phyloP scores from a whole-genome alignment of 2,329 filamentous ascomycete genomes.

The Coniella lustricola region DNA sequence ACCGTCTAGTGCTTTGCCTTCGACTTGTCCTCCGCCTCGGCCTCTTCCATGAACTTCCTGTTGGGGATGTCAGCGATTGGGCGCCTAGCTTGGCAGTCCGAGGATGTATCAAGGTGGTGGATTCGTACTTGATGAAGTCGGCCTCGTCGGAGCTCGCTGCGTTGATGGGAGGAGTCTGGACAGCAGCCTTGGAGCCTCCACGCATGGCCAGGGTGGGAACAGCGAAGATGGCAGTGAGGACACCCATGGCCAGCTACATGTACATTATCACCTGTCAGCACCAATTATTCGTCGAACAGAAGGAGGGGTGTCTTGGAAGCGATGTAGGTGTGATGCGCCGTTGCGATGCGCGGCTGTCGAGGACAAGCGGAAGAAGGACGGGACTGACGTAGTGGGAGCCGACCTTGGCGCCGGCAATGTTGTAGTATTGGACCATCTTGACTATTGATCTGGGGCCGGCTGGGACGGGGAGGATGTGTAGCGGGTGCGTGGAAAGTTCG shows the following conservation, averaged over 20 bases:
- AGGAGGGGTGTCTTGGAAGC: not conserved
- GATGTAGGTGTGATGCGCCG: not conserved
- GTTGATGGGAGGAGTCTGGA: constrained; percentile 51
- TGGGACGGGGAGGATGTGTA: constrained; percentile 23
- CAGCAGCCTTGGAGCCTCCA: constrained; percentile 37
- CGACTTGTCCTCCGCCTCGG: constrained; percentile 36
- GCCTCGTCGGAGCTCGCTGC: constrained; percentile 55
- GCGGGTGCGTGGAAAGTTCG: constrained; percentile 16
- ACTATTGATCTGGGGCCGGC: constrained; percentile 23
- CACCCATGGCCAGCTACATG: constrained; percentile 49
- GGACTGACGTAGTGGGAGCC: constrained; percentile 54
- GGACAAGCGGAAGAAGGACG: constrained; percentile 2
- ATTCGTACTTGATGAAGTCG: constrained; percentile 57
- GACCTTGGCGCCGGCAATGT: constrained; percentile 51
- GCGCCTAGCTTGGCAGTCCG: not conserved
- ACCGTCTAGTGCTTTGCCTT: constrained; percentile 33
- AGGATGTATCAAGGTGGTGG: constrained; percentile 14
- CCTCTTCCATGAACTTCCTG: constrained; percentile 42
- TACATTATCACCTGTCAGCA: constrained; percentile 16
- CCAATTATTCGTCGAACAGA: constrained; percentile 13
- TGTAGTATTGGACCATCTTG: constrained; percentile 46
- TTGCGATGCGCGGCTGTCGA: not conserved
- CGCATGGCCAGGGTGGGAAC: constrained; percentile 37
- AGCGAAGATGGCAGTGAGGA: constrained; percentile 44
- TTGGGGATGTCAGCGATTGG: constrained; percentile 14